Base-by-base conservation (phyloP, 495 filamentous ascomycete species). In the Aspergillus wentii region DNA sequence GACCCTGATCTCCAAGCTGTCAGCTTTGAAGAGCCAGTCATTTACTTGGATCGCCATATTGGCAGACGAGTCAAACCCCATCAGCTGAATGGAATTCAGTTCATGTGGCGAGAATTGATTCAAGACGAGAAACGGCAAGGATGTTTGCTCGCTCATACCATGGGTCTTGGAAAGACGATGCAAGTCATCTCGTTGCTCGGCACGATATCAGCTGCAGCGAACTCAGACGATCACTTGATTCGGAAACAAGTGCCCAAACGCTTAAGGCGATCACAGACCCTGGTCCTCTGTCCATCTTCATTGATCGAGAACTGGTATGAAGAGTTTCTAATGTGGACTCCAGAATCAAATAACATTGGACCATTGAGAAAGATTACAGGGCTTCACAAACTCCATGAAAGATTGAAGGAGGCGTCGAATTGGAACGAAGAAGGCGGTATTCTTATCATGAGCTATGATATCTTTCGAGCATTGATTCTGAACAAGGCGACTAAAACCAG, bases 141-240 rank as follows among this genome's bases (percentile, higher is more conserved):
- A 5, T 94, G 87, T 49, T 66, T 96, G 3, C 73, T 97, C 19
- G 87, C 90, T 2, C 90, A 95, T 54, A 87, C 86, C 1, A 95
- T 95, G 91, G 90, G 90, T 2, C 60, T 97, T 11, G 90, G 90
- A 10, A 97, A 97, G 60, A 95, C 91, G 0, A 85, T 95, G 78
- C 91, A 95, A 52, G 70, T 83, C 17, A 87, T 96, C 43, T 82
- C 87, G 0, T 59, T 96, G 25, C 70, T 96, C 2, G 69, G 83
- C 3, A 83, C 88, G 11, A 77, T 95, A 38, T 68, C 79, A 5
- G 68, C 81, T 41, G 76, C 88, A 2, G 69, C 80, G 15, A 41
- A 49, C 10, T 90, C 86, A 0, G 21, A 56, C 2, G 71, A 89
- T 28, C 57, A 62, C 1, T 48, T 57, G 0, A 66, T 91, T 13